These are phyloP conservation scores for Talaromyces liani DNA, from an alignment of 495 filamentous ascomycete species.

Conservation along the genomic window DNA sequence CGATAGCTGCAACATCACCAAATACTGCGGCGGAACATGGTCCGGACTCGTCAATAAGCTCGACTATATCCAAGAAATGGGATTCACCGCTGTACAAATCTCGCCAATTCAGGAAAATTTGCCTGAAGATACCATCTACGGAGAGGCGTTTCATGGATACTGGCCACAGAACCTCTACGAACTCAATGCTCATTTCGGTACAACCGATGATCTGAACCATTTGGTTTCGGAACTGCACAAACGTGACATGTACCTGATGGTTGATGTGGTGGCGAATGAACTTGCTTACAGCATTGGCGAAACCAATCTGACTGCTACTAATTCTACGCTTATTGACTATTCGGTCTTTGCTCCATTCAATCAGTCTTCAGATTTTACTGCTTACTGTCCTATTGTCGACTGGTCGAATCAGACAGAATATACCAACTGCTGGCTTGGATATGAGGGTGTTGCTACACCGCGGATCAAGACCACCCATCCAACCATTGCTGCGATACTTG, in stretches of 20 bases:
- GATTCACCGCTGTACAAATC: constrained; percentile 70
- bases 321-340: constrained; percentile 40
- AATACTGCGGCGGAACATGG: constrained; percentile 67
- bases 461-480: constrained; percentile 55
- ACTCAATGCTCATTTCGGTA: constrained; percentile 21
- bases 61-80: constrained; percentile 52
- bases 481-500: constrained; percentile 40
- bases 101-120: constrained; percentile 59
- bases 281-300: constrained; percentile 47
- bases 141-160: constrained; percentile 32
- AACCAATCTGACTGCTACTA: constrained; percentile 11
- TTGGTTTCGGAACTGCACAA: constrained; percentile 17
- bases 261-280: constrained; percentile 64
- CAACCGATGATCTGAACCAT: constrained; percentile 15
- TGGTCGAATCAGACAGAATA: constrained; percentile 13
- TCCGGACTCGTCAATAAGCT: constrained; percentile 50
- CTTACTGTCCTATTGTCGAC: constrained; percentile 48
- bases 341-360: constrained; percentile 53
- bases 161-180: constrained; percentile 21
- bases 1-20: constrained; percentile 35
- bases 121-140: constrained; percentile 35
- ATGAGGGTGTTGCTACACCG: constrained; percentile 48
- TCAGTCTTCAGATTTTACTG: constrained; percentile 48
- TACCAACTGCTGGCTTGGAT: constrained; percentile 50
- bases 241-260: constrained; percentile 50